Evolutionary conservation across 441 rosid genomes (phyloP).

Genomic region (Geranium incanum): DNA sequence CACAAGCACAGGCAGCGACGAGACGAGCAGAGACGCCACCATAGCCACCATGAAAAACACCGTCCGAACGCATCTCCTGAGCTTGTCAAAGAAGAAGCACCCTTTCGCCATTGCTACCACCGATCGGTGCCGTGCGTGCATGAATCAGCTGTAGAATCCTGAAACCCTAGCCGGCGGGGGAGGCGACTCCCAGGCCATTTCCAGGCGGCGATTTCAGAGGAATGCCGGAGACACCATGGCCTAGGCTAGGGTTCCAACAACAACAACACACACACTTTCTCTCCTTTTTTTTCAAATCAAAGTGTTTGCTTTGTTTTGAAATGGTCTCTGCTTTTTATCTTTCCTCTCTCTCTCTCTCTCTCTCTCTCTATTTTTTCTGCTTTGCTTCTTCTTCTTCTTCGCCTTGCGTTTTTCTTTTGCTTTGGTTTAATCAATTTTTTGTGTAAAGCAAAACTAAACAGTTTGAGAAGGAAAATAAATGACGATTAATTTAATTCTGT

Average conservation of each 20-base stretch:
- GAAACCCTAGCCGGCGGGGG: conserved; percentile 30
- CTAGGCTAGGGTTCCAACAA: conserved; percentile 22
- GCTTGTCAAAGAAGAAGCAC: conserved; percentile 55
- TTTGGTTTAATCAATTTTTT: background rate
- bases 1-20: conserved; percentile 74
- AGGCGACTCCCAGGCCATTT: conserved; percentile 27
- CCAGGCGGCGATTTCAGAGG: conserved; percentile 12
- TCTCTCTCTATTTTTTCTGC: background rate
- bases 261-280: no score
- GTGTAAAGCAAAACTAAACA: background rate
- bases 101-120: conserved; percentile 37
- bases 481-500: background rate
- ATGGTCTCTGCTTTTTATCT: background rate
- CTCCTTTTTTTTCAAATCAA: background rate
- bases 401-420: background rate
- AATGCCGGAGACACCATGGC: conserved; percentile 14
- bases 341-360: conserved; percentile 7
- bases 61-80: conserved; percentile 53
- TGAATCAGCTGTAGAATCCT: no score
- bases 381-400: conserved; percentile 8
- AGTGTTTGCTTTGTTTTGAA: conserved; percentile 15
- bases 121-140: background rate
- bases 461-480: background rate
- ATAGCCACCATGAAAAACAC: conserved; percentile 80
- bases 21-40: conserved; percentile 73